Percentiles rank a stretch among this genome's conserved stretches.
phyloP scores from a whole-genome alignment of 2,329 filamentous ascomycete genomes.

The Bipolaris zeicola region DNA sequence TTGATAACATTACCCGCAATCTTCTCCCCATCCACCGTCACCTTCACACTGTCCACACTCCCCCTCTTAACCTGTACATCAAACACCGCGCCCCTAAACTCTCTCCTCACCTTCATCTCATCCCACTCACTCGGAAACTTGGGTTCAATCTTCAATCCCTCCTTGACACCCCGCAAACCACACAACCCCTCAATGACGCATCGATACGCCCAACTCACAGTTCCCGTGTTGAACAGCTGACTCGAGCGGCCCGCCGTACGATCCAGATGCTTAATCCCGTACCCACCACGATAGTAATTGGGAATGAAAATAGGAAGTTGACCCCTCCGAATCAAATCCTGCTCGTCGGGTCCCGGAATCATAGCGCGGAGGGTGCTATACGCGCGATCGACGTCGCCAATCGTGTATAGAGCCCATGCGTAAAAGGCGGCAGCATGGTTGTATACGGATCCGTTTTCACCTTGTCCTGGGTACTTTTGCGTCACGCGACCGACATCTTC shows the following conservation, averaged over 20 bases:
- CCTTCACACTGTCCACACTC: conserved; percentile 50
- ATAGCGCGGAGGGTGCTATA: conserved; percentile 59
- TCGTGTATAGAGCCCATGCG: conserved; percentile 59
- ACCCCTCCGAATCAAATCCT: conserved; percentile 59
- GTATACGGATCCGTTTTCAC: conserved; percentile 64
- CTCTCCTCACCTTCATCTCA: conserved; percentile 54
- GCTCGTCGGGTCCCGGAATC: conserved; percentile 59
- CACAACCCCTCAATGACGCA: conserved; percentile 62
- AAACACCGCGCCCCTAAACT: conserved; percentile 60
- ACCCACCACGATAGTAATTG: conserved; percentile 59
- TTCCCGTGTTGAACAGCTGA: conserved; percentile 65
- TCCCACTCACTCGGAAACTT: conserved; percentile 60
- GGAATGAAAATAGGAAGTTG: conserved; percentile 64
- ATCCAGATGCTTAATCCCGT: conserved; percentile 26
- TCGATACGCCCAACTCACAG: conserved; percentile 62
- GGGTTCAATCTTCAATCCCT: conserved; percentile 56
- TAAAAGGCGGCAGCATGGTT: conserved; percentile 64
- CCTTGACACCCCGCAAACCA: conserved; percentile 57
- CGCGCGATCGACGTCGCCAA: conserved; percentile 58
- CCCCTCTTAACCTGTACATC: conserved; percentile 53
- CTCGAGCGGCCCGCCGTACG: conserved; percentile 61
- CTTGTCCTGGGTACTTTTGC: conserved; percentile 63
- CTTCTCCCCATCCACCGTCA: conserved; percentile 47
- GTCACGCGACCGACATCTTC: conserved; percentile 65
- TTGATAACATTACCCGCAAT: conserved; percentile 52